These are phyloP conservation scores for Podospora pseudocomata DNA, from an alignment of 495 filamentous ascomycete species.

Conservation along the genomic window DNA sequence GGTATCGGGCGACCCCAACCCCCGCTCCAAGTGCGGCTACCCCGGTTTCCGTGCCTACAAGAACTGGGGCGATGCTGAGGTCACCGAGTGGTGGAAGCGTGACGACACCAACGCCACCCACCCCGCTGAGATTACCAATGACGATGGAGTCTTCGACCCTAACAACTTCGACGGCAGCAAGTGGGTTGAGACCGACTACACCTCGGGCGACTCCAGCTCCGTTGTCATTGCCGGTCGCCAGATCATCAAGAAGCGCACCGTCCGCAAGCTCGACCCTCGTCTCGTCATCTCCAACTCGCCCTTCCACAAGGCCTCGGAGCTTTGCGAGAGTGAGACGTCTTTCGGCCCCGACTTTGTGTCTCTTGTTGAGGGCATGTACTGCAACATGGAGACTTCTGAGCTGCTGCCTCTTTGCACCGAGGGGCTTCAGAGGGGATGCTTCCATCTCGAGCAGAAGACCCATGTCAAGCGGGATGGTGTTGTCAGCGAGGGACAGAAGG, in stretches of 20 bases:
- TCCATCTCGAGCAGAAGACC: background rate
- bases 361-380: background rate
- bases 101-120: background rate
- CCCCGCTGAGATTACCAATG: too few relatives aligned
- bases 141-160: background rate
- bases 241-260: background rate
- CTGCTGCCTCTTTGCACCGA: background rate
- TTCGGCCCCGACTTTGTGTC: background rate
- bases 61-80: background rate
- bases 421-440: background rate
- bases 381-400: conserved; percentile 2
- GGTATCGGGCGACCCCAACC: background rate
- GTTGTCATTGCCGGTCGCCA: background rate
- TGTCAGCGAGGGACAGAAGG: background rate
- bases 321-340: background rate
- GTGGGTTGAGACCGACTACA: background rate
- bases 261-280: background rate
- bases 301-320: background rate
- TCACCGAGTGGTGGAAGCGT: background rate
- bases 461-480: background rate
- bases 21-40: background rate
- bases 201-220: background rate
- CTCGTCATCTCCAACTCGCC: background rate
- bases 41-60: background rate
- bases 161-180: background rate